A percentile compares a stretch with the other conserved stretches of the same genome.
phyloP scores from a whole-genome alignment of 2,329 filamentous ascomycete genomes.

The Diaporthe batatas region DNA sequence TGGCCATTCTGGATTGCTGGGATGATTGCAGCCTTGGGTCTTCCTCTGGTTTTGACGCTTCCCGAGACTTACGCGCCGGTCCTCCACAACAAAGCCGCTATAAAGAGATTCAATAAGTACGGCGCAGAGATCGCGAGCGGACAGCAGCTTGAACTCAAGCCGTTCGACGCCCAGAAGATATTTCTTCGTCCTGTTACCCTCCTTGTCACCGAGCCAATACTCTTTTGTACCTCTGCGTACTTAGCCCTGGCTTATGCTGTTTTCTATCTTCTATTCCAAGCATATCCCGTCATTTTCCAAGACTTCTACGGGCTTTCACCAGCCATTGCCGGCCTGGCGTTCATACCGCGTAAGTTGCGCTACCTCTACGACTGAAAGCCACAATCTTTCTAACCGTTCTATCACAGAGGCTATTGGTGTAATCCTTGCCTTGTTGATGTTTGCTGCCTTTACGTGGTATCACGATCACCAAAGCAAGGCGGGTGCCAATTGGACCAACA shows the following conservation, averaged over 20 bases:
- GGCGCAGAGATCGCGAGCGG: not conserved
- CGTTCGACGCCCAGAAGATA: slow-evolving; percentile 11
- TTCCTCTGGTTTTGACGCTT: slow-evolving; percentile 4
- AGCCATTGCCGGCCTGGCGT: slow-evolving; percentile 10
- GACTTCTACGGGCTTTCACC: not conserved
- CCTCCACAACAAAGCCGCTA: not conserved
- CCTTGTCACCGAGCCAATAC: slow-evolving; percentile 3
- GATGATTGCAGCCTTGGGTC: not conserved
- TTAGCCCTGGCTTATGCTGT: slow-evolving; percentile 3
- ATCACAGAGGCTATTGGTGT: slow-evolving; percentile 2
- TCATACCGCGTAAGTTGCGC: slow-evolving; percentile 6
- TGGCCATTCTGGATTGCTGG: slow-evolving; percentile 21
- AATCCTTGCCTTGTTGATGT: not conserved
- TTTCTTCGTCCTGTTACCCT: not conserved
- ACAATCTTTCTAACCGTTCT: not conserved
- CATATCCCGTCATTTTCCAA: slow-evolving; percentile 18
- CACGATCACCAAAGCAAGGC: slow-evolving; percentile 4
- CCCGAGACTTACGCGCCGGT: slow-evolving; percentile 12
- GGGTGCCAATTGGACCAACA: not conserved
- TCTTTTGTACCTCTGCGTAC: slow-evolving; percentile 14
- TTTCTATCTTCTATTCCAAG: slow-evolving; percentile 11
- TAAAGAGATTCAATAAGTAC: not conserved
- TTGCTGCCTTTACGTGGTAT: slow-evolving; percentile 9
- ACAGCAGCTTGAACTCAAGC: slow-evolving; percentile 13
- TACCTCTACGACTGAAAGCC: not conserved